Conservation (phyloP, 768 basidiomycete genomes). For the Lactarius sanguifluus region DNA sequence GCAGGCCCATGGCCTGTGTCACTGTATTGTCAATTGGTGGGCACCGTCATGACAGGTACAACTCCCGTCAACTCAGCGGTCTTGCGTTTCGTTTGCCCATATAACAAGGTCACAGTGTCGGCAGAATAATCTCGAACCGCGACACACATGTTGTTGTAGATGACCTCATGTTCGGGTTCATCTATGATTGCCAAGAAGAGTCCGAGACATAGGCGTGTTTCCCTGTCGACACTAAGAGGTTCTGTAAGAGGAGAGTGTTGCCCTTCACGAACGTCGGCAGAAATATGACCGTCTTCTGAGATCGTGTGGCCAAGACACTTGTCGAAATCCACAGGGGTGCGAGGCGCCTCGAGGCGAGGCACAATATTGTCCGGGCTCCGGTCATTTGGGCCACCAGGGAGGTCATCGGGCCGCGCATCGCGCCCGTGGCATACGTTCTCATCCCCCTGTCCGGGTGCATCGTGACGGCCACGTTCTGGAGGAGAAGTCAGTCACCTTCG, state of each 20-base stretch:
- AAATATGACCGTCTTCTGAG: background rate
- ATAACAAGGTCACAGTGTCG: background rate
- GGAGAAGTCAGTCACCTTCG: background rate
- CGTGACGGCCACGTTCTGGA: background rate
- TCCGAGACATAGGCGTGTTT: background rate
- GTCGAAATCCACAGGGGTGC: background rate
- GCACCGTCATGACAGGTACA: background rate
- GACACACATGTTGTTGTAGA: background rate
- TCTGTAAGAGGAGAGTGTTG: background rate
- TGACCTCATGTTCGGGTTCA: background rate
- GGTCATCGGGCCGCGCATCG: no score
- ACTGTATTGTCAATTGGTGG: no score
- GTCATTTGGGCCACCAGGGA: background rate
- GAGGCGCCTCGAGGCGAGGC: background rate
- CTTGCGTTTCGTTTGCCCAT: background rate
- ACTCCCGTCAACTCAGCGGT: background rate
- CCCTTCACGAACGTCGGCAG: background rate
- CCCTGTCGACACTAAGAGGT: background rate
- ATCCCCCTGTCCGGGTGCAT: background rate
- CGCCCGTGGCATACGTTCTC: background rate
- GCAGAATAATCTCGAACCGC: background rate
- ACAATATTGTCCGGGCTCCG: background rate
- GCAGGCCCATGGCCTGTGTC: no score
- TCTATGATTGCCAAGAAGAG: background rate
- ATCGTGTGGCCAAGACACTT: background rate